Conservation (phyloP, 305 asterid genomes). For the Striga hermonthica region DNA sequence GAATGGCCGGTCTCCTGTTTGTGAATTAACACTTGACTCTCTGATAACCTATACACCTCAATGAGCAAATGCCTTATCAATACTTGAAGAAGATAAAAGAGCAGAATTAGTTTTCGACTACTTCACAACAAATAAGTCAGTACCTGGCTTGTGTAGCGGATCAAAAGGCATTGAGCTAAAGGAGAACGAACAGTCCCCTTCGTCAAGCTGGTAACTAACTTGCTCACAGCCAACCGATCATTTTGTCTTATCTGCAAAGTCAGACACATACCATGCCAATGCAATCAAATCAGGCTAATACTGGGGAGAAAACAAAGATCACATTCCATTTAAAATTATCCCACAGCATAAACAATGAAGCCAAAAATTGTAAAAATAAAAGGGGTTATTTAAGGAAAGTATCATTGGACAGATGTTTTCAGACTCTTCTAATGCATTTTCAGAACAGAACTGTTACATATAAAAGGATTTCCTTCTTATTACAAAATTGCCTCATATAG, state of each 20-base stretch:
- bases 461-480: background rate
- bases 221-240: constrained; percentile 92
- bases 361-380: background rate
- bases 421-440: background rate
- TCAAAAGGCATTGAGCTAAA: constrained; percentile 90
- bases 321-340: background rate
- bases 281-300: constrained; percentile 28
- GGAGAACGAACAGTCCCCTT: constrained; percentile 91
- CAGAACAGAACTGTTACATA: background rate
- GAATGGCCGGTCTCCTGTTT: constrained; percentile 82
- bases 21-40: constrained; percentile 67
- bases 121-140: constrained; percentile 29
- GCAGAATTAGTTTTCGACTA: constrained; percentile 19
- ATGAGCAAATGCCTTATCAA: constrained; percentile 28
- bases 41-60: constrained; percentile 63
- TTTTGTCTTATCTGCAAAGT: constrained; percentile 81
- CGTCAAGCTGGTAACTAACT: constrained; percentile 84
- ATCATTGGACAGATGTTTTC: background rate
- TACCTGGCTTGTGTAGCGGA: constrained; percentile 93
- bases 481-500: constrained; percentile 3
- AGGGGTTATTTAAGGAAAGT: too few relatives aligned
- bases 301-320: constrained; percentile 12
- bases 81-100: constrained; percentile 27
- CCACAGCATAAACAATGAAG: background rate
- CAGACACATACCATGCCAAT: constrained; percentile 19